phyloP scores from a whole-genome alignment of 805 yeast genomes.

The Torulaspora gathmanii region DNA sequence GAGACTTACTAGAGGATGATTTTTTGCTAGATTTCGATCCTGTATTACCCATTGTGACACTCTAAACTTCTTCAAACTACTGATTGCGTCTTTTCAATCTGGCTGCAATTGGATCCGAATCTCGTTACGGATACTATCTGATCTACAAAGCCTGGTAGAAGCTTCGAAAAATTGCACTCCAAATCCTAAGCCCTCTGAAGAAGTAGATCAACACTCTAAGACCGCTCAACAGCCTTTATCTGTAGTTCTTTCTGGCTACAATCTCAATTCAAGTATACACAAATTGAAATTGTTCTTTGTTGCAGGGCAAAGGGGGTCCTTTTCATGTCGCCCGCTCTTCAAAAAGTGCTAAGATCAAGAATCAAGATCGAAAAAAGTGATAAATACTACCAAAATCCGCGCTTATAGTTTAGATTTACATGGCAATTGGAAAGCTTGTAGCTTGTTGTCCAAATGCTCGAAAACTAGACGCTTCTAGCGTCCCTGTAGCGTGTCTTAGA shows the following conservation, averaged over 20 bases:
- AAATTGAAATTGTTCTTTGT: conserved; percentile 6
- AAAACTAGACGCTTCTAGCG: no score
- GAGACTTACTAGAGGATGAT: conserved; percentile 11
- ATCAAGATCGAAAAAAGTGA: background rate
- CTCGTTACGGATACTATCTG: background rate
- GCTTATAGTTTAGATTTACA: no score
- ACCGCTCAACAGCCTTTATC: background rate
- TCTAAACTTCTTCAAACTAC: background rate
- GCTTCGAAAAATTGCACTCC: background rate
- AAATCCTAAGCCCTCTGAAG: background rate
- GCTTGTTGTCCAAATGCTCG: no score
- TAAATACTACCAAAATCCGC: no score
- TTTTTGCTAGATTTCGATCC: conserved; percentile 40
- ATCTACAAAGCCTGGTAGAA: background rate
- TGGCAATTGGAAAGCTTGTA: no score
- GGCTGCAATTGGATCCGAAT: background rate
- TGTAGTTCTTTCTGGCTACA: conserved; percentile 2
- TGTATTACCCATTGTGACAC: conserved; percentile 46
- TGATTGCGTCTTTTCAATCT: background rate
- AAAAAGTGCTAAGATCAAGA: background rate
- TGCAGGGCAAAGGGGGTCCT: conserved; percentile 10
- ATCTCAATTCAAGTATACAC: conserved; percentile 1
- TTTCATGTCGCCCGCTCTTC: conserved; percentile 3
- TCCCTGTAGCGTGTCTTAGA: no score
- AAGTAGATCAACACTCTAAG: background rate